These are phyloP conservation scores for Talaromyces rugulosus DNA, from an alignment of 2,329 filamentous ascomycete genomes.

Conservation along the genomic window DNA sequence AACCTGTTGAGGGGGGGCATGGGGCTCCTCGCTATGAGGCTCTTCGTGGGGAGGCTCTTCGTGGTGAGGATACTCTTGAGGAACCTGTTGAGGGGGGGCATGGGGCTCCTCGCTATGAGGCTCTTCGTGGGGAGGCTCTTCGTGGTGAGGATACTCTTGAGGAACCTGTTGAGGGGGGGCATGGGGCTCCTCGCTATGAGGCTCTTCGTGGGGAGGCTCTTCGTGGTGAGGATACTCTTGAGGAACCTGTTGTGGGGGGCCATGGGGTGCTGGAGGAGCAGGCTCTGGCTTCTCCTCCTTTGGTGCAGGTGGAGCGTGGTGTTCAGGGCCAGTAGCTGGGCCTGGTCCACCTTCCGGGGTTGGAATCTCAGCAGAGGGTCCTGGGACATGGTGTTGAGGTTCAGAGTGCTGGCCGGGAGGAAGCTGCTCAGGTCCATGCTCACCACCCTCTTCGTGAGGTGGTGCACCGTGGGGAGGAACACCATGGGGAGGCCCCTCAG, in stretches of 20 bases:
- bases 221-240: neutral
- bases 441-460: constrained; percentile 5
- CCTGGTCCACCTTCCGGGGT: neutral
- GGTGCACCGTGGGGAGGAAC: neutral
- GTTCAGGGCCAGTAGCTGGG: neutral
- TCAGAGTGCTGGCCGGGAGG: constrained; percentile 3
- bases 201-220: neutral
- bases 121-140: no score
- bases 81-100: no score
- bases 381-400: neutral
- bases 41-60: no score
- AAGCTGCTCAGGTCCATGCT: constrained; percentile 8
- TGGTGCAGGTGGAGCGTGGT: neutral
- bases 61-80: no score
- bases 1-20: no score
- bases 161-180: no score
- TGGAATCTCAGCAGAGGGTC: neutral
- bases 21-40: no score
- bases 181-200: no score
- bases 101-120: no score
- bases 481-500: neutral
- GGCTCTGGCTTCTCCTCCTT: neutral
- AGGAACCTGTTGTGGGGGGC: neutral
- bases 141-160: no score
- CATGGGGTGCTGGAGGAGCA: neutral